A percentile compares a stretch with the other conserved stretches of the same genome.
Evolutionary conservation across 805 yeast genomes (phyloP).

Genomic region (Pichia scutulata): DNA sequence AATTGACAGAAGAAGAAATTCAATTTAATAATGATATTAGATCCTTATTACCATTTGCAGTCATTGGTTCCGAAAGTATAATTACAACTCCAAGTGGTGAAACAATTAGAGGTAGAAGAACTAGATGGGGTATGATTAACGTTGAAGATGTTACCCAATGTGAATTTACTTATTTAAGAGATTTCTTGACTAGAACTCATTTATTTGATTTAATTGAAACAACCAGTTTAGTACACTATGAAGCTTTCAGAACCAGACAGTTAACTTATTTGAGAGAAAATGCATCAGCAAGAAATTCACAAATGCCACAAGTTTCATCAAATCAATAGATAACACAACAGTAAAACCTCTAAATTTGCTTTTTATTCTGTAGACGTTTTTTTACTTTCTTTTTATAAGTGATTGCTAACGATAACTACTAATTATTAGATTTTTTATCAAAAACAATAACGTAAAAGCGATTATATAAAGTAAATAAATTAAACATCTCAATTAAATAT

Average conservation of each 20-base stretch:
- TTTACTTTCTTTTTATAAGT: not conserved
- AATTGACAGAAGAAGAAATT: constrained; percentile 57
- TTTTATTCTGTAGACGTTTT: not conserved
- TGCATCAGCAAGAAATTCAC: constrained; percentile 41
- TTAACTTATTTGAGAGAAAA: constrained; percentile 89
- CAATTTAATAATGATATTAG: constrained; percentile 70
- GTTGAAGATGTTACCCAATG: constrained; percentile 93
- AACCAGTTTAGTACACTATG: constrained; percentile 82
- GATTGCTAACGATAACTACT: constrained; percentile 4
- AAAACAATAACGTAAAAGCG: not conserved
- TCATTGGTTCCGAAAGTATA: constrained; percentile 82
- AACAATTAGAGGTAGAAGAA: constrained; percentile 80
- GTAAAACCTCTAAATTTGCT: not conserved
- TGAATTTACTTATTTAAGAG: constrained; percentile 90
- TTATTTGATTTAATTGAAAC: constrained; percentile 93
- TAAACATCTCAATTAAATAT: not conserved
- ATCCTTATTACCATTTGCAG: constrained; percentile 83
- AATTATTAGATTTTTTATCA: not conserved
- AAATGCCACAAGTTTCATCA: constrained; percentile 16
- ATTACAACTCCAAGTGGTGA: constrained; percentile 66
- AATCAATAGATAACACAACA: not conserved
- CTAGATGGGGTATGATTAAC: constrained; percentile 89
- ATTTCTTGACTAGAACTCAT: constrained; percentile 91
- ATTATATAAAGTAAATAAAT: not conserved
- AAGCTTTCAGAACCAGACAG: constrained; percentile 88